Base-by-base conservation (phyloP, 345 rosid species). In the Eutrema japonicum region DNA sequence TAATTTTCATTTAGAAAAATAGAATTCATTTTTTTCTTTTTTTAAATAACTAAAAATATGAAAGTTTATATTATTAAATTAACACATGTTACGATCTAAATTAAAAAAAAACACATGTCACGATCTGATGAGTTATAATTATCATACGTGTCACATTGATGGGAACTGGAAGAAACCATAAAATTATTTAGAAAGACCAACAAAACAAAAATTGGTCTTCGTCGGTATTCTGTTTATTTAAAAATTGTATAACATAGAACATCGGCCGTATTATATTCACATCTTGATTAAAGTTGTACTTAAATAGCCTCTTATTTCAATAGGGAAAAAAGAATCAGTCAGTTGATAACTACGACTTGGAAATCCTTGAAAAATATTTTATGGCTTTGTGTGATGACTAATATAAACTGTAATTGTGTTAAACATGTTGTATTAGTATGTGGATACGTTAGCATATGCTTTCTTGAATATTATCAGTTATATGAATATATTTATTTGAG, bases 401-500 rank as follows among this genome's bases (percentile, higher is more conserved):
- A 14, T 12, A 16, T 51, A 61, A 42, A 42, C 22, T 32, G 50
- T 40, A 10, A n/a, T 6, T 30, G 29, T 41, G 51, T 52, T n/a
- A 65, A 69, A 56, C 53, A 41, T 51, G 53, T 6, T 30, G 3
- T 16, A 30, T 42, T 35, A 5, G 10, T 18, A 54, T 29, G 7
- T 41, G 4, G 11, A 29, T 68, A 68, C 62, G 14, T 53, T 22
- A 69, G 45, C 64, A 22, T 57, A 69, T 16, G 10, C 32, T 14
- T 53, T 67, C 41, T 27, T 53, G 9, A 26, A 37, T 49, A 49
- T 49, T 12, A 50, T 66, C 12, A 32, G 5, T 68, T 42, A 18
- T 43, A 33, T 40, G n/a, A 30, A 38, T 60, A 41, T 0, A 40
- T 41, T 22, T 5, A 61, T 18, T 10, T n/a, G 56, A 64, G 14